phyloP scores from a whole-genome alignment of 768 basidiomycete species.

The Xanthoconium stramineum region DNA sequence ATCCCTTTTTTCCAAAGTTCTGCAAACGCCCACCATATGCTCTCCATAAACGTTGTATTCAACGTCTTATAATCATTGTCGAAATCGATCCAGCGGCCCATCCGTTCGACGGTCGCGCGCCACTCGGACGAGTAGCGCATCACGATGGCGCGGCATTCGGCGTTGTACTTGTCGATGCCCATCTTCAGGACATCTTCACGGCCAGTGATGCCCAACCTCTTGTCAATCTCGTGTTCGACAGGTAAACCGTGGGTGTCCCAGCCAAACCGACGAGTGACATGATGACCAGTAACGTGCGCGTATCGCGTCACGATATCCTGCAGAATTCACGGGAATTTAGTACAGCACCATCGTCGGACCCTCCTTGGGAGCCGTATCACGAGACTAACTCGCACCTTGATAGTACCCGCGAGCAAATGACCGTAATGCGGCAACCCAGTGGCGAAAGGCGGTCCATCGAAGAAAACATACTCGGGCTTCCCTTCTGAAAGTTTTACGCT shows the following conservation, averaged over 20 bases:
- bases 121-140: slow-evolving; percentile 96
- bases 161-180: slow-evolving; percentile 98
- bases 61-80: slow-evolving; percentile 99
- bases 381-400: slow-evolving; percentile 62
- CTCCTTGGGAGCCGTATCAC: not conserved
- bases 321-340: not conserved
- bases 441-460: slow-evolving; percentile 96
- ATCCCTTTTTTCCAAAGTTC: slow-evolving; percentile 89
- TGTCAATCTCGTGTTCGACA: slow-evolving; percentile 99
- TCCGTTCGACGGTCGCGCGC: slow-evolving; percentile 92
- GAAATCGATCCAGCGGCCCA: slow-evolving; percentile 99
- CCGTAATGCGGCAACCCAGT: slow-evolving; percentile 97
- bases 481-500: slow-evolving; percentile 91
- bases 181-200: slow-evolving; percentile 91
- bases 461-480: slow-evolving; percentile 88
- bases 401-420: slow-evolving; percentile 87
- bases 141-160: slow-evolving; percentile 92
- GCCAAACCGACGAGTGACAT: slow-evolving; percentile 92
- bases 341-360: not conserved
- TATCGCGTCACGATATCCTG: slow-evolving; percentile 98
- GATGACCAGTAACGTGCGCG: slow-evolving; percentile 88
- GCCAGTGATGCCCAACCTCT: slow-evolving; percentile 86
- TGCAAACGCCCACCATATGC: slow-evolving; percentile 98
- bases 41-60: slow-evolving; percentile 93
- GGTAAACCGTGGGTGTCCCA: slow-evolving; percentile 99